phyloP scores from a whole-genome alignment of 2,329 filamentous ascomycete genomes.

The Stagonosporopsis vannaccii region DNA sequence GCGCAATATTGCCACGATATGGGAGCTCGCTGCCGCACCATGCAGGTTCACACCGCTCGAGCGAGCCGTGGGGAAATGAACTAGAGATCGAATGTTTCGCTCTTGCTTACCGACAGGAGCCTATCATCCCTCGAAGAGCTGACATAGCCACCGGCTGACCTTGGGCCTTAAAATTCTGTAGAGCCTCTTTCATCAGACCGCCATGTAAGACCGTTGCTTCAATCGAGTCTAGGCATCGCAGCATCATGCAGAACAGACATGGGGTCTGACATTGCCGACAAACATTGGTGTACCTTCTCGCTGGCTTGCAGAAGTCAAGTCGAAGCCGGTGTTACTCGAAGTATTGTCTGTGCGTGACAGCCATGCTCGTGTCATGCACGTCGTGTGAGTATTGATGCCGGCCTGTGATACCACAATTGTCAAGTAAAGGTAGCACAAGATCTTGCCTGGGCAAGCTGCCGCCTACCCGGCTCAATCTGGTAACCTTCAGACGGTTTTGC shows the following conservation, averaged over 20 bases:
- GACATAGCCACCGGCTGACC: not conserved
- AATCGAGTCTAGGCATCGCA: not conserved
- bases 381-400: not conserved
- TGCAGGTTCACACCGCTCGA: not conserved
- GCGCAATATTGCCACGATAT: not conserved
- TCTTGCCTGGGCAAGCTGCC: not conserved
- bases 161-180: not conserved
- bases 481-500: not conserved
- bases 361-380: not conserved
- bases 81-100: not conserved
- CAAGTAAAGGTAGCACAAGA: conserved; percentile 1
- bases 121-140: not conserved
- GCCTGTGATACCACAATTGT: not conserved
- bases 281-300: not conserved
- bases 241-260: conserved; percentile 4
- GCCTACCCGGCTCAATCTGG: not conserved
- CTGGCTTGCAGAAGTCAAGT: not conserved
- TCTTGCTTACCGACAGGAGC: not conserved
- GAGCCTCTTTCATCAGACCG: not conserved
- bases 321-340: not conserved
- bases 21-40: not conserved
- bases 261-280: not conserved
- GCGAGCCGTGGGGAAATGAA: not conserved
- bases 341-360: not conserved
- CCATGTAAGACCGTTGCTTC: not conserved